Evolutionary conservation across 2,329 filamentous ascomycete genomes (phyloP), one percentile per base, ranked within the genome.

Genomic region (Dothideomycetes sp.): DNA sequence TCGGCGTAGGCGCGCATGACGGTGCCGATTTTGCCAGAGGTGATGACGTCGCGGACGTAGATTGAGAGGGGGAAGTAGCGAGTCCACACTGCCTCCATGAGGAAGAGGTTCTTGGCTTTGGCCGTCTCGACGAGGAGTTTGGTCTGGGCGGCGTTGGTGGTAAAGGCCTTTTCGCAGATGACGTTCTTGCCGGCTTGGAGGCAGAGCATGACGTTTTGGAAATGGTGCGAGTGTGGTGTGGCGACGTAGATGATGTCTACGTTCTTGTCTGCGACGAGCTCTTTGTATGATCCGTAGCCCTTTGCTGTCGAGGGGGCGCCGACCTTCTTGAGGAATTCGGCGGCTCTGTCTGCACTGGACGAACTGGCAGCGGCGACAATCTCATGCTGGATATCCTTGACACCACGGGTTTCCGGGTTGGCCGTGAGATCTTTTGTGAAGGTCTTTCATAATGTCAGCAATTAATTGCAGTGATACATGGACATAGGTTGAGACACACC

Each of bases 181-280:
- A 94, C 85, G 52, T 89, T 73, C 70, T 94, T 94, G 53, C 84
- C 83, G 5, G 82, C 83, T 49, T 84, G 74, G 30, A 94, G 70
- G 32, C 79, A 82, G n/a, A 93, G 73, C 75, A 87, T 84, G 47
- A 77, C 75, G 63, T 94, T 89, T 60, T 93, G 85, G 66, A 88
- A 94, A 66, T 94, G 87, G 60, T 94, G 87, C 52, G 83, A 88
- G 65, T 94, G 87, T 12, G 87, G 87, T 3, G 87, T 94, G 17
- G 85, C 86, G 41, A 94, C 76, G 61, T 94, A 94, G 63, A 94
- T 64, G 51, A 93, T 84, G 59, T 94, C 84, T 49, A 94, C 74
- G 52, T 84, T 73, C 5, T 80, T 66, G 57, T 94, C 84, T 37
- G 74, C 72, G 18, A 89, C 85, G 19, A 94, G 73, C 57, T 87